Evolutionary conservation across 257 asterid species (phyloP), one percentile per base, ranked within the genome.

Genomic region (Solanum rostratum): DNA sequence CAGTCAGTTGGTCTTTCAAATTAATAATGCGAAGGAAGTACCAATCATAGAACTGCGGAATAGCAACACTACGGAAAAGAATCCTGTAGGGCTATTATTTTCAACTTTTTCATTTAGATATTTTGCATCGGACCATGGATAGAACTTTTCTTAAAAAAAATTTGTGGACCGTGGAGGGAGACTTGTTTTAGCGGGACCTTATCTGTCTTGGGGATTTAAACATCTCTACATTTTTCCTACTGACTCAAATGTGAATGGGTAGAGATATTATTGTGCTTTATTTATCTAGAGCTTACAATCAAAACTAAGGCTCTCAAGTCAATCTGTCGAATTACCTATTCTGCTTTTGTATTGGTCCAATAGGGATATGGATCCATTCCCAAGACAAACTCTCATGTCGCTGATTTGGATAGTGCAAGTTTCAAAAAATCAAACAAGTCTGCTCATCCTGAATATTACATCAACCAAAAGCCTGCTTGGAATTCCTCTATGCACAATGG

Each of bases 341-440:
- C 29, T 60, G 43, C 20, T 83, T 71, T 88, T 84, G 70, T 76
- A 22, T 66, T 88, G 43, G 41, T 81, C 69, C 85, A 63, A 73
- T 88, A 90, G 95, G 92, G 87, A 18, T 73, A 70, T 70, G 92
- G 87, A 49, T 85, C 84, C 87, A 85, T 73, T 78, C 89, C 92
- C 20, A 85, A 82, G 88, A 86, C 80, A 83, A 87, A 90, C 86
- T 87, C 89, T 69, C 90, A 73, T 73, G 87, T 90, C 78, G 84
- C 92, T n/a, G 88, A 88, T 85, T 69, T 86, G 63, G 92, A 88
- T 66, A 84, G 89, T 60, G 83, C 87, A 81, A 87, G 87, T 79
- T 87, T 74, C 33, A 89, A 88, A 90, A 81, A 79, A 37, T 86
- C 84, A 52, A 88, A 66, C 49, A 84, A 86, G 84, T 83, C 89